phyloP scores from a whole-genome alignment of 805 yeast species.

The Lachancea thermotolerans region DNA sequence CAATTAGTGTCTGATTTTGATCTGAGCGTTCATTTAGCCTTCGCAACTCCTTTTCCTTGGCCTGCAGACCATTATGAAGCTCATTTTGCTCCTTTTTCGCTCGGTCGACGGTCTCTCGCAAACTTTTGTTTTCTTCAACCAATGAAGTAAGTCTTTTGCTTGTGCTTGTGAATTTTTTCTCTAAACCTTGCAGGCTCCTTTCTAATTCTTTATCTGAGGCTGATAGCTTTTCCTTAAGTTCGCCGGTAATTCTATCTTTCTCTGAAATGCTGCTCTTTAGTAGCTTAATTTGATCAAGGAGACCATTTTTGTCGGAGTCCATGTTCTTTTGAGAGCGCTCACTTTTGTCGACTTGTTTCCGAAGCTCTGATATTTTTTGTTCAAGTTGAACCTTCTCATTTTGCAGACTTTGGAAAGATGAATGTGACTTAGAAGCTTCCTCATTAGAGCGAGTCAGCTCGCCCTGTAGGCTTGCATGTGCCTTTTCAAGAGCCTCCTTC shows the following conservation, averaged over 20 bases:
- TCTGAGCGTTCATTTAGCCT: constrained; percentile 23
- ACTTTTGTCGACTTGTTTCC: constrained; percentile 14
- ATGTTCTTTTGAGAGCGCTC: background rate
- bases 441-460: background rate
- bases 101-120: constrained; percentile 35
- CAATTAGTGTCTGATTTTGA: constrained; percentile 24
- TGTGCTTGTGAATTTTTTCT: constrained; percentile 31
- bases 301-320: background rate
- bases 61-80: constrained; percentile 30
- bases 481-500: background rate
- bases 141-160: constrained; percentile 34
- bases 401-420: background rate
- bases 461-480: background rate
- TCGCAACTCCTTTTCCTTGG: constrained; percentile 33
- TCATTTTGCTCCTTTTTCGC: constrained; percentile 34
- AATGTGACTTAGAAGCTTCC: background rate
- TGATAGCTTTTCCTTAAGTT: constrained; percentile 27
- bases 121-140: constrained; percentile 39
- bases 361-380: constrained; percentile 22
- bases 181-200: constrained; percentile 30
- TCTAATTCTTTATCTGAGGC: constrained; percentile 32
- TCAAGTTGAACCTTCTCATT: background rate
- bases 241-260: constrained; percentile 33
- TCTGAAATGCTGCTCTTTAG: constrained; percentile 8
- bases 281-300: constrained; percentile 8